Conservation (phyloP, 768 basidiomycete genomes). For the Butyriboletus loyo region DNA sequence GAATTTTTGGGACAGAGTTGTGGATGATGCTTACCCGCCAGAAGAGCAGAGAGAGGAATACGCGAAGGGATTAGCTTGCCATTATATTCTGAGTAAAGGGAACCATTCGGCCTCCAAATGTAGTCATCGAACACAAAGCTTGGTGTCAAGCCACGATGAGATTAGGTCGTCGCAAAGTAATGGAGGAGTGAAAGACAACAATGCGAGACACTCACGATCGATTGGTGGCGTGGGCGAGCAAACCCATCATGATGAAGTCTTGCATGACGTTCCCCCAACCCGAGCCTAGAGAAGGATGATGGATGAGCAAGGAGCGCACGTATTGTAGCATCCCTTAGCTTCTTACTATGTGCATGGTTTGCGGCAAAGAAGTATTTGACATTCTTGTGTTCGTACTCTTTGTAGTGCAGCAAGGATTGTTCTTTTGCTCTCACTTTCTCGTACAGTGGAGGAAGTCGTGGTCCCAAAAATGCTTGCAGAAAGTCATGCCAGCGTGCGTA, state of each 20-base stretch:
- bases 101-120: slow-evolving; percentile 36
- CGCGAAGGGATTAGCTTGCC: slow-evolving; percentile 38
- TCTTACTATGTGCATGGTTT: slow-evolving; percentile 43
- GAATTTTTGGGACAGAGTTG: not conserved
- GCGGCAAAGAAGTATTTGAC: slow-evolving; percentile 46
- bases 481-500: slow-evolving; percentile 9
- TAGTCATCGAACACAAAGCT: slow-evolving; percentile 46
- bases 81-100: slow-evolving; percentile 36
- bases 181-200: not conserved
- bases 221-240: slow-evolving; percentile 34
- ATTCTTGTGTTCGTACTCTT: slow-evolving; percentile 31
- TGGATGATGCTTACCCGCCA: slow-evolving; percentile 31
- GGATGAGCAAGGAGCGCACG: not conserved
- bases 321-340: not conserved
- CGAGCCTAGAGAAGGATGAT: slow-evolving; percentile 23
- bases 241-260: slow-evolving; percentile 35
- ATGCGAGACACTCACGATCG: slow-evolving; percentile 30
- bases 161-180: not conserved
- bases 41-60: slow-evolving; percentile 39
- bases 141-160: not conserved
- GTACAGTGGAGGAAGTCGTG: slow-evolving; percentile 41
- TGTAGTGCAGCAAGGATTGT: slow-evolving; percentile 40
- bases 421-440: slow-evolving; percentile 38
- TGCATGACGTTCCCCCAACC: slow-evolving; percentile 45
- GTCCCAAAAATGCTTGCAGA: not conserved